Evolutionary conservation across 2,329 filamentous ascomycete genomes (phyloP).

Genomic region (Sphaerulina vaccinii): DNA sequence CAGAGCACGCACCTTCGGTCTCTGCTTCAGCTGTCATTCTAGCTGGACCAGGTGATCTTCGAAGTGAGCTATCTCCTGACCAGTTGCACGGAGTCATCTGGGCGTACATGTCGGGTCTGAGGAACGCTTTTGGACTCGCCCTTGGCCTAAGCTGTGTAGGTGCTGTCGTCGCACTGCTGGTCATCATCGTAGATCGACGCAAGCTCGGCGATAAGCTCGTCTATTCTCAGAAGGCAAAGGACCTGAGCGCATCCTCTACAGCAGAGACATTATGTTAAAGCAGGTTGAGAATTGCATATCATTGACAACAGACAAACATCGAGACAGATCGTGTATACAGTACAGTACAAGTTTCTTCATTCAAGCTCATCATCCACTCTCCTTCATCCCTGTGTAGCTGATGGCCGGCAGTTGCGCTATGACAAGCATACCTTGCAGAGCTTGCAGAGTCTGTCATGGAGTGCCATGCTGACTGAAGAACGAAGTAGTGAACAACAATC

Average conservation of each 20-base stretch:
- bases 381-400: too few relatives aligned
- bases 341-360: too few relatives aligned
- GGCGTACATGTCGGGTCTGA: slow-evolving; percentile 47
- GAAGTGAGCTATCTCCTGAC: slow-evolving; percentile 54
- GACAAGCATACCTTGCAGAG: too few relatives aligned
- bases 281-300: too few relatives aligned
- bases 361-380: too few relatives aligned
- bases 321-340: too few relatives aligned
- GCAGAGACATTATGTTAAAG: not conserved
- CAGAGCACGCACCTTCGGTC: slow-evolving; percentile 40
- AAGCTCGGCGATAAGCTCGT: not conserved
- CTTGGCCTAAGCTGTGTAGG: slow-evolving; percentile 19
- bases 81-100: slow-evolving; percentile 6
- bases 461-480: too few relatives aligned
- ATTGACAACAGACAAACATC: too few relatives aligned
- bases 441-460: too few relatives aligned
- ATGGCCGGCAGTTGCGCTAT: too few relatives aligned
- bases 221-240: not conserved
- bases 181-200: not conserved
- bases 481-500: too few relatives aligned
- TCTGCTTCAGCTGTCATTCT: slow-evolving; percentile 42
- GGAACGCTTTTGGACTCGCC: slow-evolving; percentile 26
- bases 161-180: not conserved
- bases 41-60: slow-evolving; percentile 58
- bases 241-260: not conserved